These are phyloP conservation scores for Luffa aegyptiaca DNA, from an alignment of 306 rosid species.

Conservation along the genomic window DNA sequence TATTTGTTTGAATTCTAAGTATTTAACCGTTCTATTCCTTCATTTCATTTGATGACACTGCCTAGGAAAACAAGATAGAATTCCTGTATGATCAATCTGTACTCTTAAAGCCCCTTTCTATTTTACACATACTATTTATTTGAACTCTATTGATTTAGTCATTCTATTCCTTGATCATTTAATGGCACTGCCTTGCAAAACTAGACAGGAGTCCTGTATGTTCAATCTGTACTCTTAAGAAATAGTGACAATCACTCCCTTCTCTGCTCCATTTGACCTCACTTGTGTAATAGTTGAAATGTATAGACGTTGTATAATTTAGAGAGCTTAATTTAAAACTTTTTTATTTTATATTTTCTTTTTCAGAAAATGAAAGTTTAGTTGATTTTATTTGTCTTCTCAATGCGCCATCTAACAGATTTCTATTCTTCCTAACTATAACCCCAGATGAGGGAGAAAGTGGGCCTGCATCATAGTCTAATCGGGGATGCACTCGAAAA, in stretches of 20 bases:
- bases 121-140: neutral
- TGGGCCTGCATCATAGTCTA: neutral
- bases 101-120: neutral
- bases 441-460: neutral
- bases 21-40: neutral
- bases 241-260: neutral
- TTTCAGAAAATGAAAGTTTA: neutral
- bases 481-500: neutral
- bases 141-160: neutral
- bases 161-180: neutral
- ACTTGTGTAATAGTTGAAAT: neutral
- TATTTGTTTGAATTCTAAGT: neutral
- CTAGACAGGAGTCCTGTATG: neutral
- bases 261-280: neutral
- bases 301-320: neutral
- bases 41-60: neutral
- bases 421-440: neutral
- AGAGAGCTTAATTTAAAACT: neutral
- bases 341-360: neutral
- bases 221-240: neutral
- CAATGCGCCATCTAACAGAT: neutral
- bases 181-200: neutral
- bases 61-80: neutral
- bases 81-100: neutral
- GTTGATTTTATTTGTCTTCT: neutral